Percentiles rank a stretch among this genome's conserved stretches.
Conservation (phyloP, 805 yeast genomes). For the Nakazawaea anatomiae region DNA sequence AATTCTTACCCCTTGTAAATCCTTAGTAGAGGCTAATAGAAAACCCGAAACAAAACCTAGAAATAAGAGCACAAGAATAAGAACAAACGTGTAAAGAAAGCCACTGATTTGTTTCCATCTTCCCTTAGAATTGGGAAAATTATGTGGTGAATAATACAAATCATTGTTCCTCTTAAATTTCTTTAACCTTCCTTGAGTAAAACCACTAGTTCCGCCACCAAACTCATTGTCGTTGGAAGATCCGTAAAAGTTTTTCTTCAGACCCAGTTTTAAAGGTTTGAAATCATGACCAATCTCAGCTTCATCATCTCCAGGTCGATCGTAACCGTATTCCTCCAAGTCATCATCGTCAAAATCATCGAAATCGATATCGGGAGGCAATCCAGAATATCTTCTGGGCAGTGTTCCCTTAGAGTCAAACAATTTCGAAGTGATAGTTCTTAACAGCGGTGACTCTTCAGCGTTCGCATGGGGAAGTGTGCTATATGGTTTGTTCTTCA, state of each 20-base stretch:
- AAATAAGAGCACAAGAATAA: constrained; percentile 47
- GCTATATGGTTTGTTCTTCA: constrained; percentile 22
- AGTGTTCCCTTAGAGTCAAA: constrained; percentile 71
- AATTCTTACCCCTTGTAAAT: constrained; percentile 62
- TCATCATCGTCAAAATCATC: constrained; percentile 45
- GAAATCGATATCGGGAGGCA: constrained; percentile 30
- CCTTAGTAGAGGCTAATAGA: constrained; percentile 80
- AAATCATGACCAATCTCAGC: constrained; percentile 14
- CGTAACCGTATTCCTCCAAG: constrained; percentile 22
- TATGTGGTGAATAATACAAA: constrained; percentile 29
- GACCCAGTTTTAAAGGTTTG: constrained; percentile 22
- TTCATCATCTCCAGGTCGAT: constrained; percentile 11
- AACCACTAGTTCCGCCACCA: constrained; percentile 11
- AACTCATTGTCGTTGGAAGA: constrained; percentile 9
- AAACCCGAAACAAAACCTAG: constrained; percentile 82
- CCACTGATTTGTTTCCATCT: constrained; percentile 23
- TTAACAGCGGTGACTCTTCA: constrained; percentile 28
- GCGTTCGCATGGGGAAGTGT: background rate
- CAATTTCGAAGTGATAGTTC: constrained; percentile 67
- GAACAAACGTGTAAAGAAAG: constrained; percentile 35
- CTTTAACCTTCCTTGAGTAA: constrained; percentile 10
- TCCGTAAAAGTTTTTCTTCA: constrained; percentile 17
- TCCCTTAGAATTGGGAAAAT: constrained; percentile 27
- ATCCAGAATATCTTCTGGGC: constrained; percentile 66
- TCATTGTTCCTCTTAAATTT: constrained; percentile 14